Conservation (phyloP, 129 eudicot genomes). For the Chrysanthemum lavandulifolium region DNA sequence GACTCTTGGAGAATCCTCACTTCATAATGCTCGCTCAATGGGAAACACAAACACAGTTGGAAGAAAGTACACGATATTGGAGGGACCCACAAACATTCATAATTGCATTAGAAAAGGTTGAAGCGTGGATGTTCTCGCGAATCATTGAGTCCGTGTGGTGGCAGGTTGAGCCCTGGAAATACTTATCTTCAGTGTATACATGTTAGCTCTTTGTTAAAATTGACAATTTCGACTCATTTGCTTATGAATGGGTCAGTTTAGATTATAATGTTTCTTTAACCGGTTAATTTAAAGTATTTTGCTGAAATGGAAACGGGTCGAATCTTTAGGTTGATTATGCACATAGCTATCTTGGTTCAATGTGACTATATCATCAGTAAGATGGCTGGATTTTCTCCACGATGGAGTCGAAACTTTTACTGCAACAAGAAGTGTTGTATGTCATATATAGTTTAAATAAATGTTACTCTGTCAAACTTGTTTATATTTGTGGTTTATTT, state of each 20-base stretch:
- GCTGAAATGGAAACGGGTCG: not conserved
- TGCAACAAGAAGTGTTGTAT: no score
- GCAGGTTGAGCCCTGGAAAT: slow-evolving; percentile 57
- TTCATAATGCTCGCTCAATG: slow-evolving; percentile 7
- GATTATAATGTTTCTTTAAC: not conserved
- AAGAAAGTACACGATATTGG: slow-evolving; percentile 55
- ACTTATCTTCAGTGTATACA: not conserved
- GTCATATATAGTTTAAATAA: no score
- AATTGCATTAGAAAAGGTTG: slow-evolving; percentile 67
- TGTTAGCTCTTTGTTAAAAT: not conserved
- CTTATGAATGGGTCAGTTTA: not conserved
- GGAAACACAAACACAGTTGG: slow-evolving; percentile 27
- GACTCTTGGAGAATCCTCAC: slow-evolving; percentile 28
- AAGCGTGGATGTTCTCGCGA: slow-evolving; percentile 85
- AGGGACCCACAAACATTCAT: slow-evolving; percentile 65
- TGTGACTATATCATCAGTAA: no score
- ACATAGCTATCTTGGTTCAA: no score
- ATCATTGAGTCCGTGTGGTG: slow-evolving; percentile 93
- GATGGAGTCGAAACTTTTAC: no score
- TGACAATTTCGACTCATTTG: not conserved
- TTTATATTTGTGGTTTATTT: no score
- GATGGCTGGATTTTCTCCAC: no score
- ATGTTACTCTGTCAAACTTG: no score
- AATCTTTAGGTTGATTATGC: no score
- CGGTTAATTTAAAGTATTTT: not conserved